Conservation (phyloP, 2,329 filamentous ascomycete genomes). For the Colletotrichum tabaci region DNA sequence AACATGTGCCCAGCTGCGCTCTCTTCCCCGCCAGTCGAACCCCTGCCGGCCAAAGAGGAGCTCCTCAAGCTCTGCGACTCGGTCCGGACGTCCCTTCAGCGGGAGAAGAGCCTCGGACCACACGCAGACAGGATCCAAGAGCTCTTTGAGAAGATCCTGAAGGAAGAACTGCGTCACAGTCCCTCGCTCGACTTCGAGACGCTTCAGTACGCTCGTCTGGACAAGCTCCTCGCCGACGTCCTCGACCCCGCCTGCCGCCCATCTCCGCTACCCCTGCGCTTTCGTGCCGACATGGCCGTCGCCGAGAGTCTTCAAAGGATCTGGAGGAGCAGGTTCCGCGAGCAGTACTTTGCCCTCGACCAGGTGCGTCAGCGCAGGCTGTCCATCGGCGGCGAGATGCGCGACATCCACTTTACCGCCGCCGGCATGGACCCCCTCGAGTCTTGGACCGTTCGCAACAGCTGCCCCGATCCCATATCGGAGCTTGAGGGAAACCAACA, state of each 20-base stretch:
- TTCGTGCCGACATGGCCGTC: slow-evolving; percentile 52
- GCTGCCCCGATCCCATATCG: slow-evolving; percentile 50
- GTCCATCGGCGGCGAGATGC: slow-evolving; percentile 55
- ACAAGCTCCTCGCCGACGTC: slow-evolving; percentile 61
- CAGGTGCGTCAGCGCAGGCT: slow-evolving; percentile 57
- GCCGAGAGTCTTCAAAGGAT: slow-evolving; percentile 57
- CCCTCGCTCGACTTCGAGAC: slow-evolving; percentile 56
- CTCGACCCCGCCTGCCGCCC: slow-evolving; percentile 50
- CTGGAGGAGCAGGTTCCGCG: slow-evolving; percentile 62
- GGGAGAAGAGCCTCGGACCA: slow-evolving; percentile 50
- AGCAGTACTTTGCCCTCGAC: slow-evolving; percentile 63
- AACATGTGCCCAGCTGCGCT: slow-evolving; percentile 17
- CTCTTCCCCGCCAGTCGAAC: slow-evolving; percentile 20
- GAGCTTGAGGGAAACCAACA: slow-evolving; percentile 58
- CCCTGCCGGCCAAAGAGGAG: slow-evolving; percentile 23
- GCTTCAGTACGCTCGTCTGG: slow-evolving; percentile 56
- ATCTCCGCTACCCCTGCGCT: slow-evolving; percentile 48
- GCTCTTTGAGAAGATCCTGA: slow-evolving; percentile 57
- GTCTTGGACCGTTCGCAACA: slow-evolving; percentile 55
- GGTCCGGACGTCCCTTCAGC: slow-evolving; percentile 54
- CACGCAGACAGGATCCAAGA: slow-evolving; percentile 54
- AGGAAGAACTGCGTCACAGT: slow-evolving; percentile 54
- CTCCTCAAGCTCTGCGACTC: slow-evolving; percentile 60
- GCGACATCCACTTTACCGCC: slow-evolving; percentile 58
- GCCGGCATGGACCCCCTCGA: slow-evolving; percentile 49